phyloP scores from a whole-genome alignment of 2,329 filamentous ascomycete species.

The Paracorniculantispora psalliotae region DNA sequence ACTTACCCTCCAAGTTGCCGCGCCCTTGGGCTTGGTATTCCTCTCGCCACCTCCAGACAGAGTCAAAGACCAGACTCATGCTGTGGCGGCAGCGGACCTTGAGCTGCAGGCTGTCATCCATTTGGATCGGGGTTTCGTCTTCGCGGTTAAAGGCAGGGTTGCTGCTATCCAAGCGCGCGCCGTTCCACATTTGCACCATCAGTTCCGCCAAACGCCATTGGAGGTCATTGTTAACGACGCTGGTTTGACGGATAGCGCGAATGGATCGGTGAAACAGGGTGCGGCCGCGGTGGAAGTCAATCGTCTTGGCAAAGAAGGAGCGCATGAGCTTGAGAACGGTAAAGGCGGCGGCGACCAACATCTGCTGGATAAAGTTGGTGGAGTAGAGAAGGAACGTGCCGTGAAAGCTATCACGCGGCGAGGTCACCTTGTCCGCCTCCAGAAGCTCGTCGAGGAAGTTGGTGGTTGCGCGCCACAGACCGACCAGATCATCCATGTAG shows the following conservation, averaged over 20 bases:
- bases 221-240: conserved; percentile 72
- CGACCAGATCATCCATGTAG: conserved; percentile 70
- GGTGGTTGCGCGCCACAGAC: conserved; percentile 67
- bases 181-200: conserved; percentile 85
- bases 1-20: conserved; percentile 66
- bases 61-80: conserved; percentile 81
- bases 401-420: conserved; percentile 39
- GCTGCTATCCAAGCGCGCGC: conserved; percentile 49
- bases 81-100: conserved; percentile 81
- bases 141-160: conserved; percentile 44
- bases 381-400: conserved; percentile 59
- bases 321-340: conserved; percentile 73
- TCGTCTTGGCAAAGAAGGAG: conserved; percentile 68
- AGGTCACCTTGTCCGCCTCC: conserved; percentile 45
- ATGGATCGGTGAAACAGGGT: conserved; percentile 68
- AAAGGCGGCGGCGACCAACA: conserved; percentile 77
- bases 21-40: conserved; percentile 69
- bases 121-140: conserved; percentile 43
- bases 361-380: conserved; percentile 76
- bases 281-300: conserved; percentile 63
- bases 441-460: conserved; percentile 63
- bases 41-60: conserved; percentile 80
- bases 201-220: conserved; percentile 76
- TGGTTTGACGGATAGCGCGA: conserved; percentile 64
- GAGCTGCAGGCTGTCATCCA: conserved; percentile 70